Percentiles rank a stretch among this genome's conserved stretches.
Conservation (phyloP, 1,139 yeast genomes). For the Scheffersomyces segobiensis region DNA sequence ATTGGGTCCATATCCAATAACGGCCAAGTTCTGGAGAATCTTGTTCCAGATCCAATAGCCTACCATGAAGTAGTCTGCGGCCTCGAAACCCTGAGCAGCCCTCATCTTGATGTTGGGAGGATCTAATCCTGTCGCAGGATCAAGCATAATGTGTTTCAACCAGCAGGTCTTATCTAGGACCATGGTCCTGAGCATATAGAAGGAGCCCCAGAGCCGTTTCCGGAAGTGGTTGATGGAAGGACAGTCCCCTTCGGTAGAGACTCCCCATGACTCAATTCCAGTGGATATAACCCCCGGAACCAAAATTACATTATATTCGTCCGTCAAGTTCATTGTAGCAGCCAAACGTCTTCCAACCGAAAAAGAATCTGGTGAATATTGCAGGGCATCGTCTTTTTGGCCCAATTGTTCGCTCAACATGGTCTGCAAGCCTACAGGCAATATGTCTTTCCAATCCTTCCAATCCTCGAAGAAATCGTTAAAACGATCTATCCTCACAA, state of each 20-base stretch:
- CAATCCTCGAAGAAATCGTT: constrained; percentile 50
- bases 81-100: constrained; percentile 96
- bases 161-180: constrained; percentile 88
- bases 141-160: constrained; percentile 87
- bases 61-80: constrained; percentile 93
- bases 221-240: constrained; percentile 84
- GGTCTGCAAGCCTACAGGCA: constrained; percentile 66
- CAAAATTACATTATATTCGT: constrained; percentile 79
- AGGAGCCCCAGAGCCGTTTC: constrained; percentile 94
- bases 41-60: constrained; percentile 99
- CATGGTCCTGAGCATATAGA: constrained; percentile 93
- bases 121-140: constrained; percentile 88
- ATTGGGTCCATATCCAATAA: constrained; percentile 89
- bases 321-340: constrained; percentile 48
- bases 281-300: constrained; percentile 97
- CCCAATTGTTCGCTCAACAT: constrained; percentile 56
- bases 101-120: constrained; percentile 79
- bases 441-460: constrained; percentile 54
- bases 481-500: constrained; percentile 55
- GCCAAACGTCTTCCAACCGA: constrained; percentile 78
- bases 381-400: constrained; percentile 31
- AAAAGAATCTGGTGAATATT: constrained; percentile 75
- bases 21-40: constrained; percentile 87
- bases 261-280: constrained; percentile 93
- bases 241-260: constrained; percentile 64